A percentile compares a stretch with the other conserved stretches of the same genome.
phyloP scores from a whole-genome alignment of 768 basidiomycete species.

The Asterophora parasitica region DNA sequence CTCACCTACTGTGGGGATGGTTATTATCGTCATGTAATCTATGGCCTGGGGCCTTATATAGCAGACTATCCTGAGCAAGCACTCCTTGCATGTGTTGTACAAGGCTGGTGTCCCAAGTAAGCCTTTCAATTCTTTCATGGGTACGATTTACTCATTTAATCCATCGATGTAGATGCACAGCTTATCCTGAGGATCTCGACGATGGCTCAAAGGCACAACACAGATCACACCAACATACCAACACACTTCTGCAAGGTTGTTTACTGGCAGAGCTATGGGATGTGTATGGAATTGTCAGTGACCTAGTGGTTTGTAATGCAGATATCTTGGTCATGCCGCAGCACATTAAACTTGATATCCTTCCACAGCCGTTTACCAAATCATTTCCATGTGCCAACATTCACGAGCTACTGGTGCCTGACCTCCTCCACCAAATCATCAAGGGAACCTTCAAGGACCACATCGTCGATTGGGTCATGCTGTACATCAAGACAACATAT shows the following conservation, averaged over 20 bases:
- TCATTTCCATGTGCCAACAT: slow-evolving; percentile 20
- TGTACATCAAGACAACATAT: slow-evolving; percentile 19
- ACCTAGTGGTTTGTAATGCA: slow-evolving; percentile 15
- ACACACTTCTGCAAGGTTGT: slow-evolving; percentile 13
- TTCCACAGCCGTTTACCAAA: slow-evolving; percentile 10
- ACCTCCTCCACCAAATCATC: slow-evolving; percentile 28
- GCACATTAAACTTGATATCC: neutral
- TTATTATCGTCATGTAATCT: slow-evolving; percentile 20
- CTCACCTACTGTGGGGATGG: slow-evolving; percentile 23
- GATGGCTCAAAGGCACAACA: neutral
- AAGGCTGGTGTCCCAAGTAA: slow-evolving; percentile 24
- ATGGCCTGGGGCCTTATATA: slow-evolving; percentile 25
- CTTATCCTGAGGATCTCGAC: slow-evolving; percentile 9
- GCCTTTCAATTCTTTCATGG: neutral
- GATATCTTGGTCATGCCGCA: neutral
- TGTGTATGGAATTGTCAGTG: slow-evolving; percentile 20
- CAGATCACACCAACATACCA: slow-evolving; percentile 14
- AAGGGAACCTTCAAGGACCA: slow-evolving; percentile 36
- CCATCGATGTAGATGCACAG: slow-evolving; percentile 10
- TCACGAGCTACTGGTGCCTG: slow-evolving; percentile 22
- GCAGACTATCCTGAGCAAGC: slow-evolving; percentile 27
- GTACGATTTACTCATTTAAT: neutral
- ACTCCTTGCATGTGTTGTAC: slow-evolving; percentile 19
- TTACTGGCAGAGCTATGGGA: slow-evolving; percentile 19
- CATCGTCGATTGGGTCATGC: slow-evolving; percentile 27